Base-by-base conservation (phyloP, 768 basidiomycete species). In the Boletellus emodensis region DNA sequence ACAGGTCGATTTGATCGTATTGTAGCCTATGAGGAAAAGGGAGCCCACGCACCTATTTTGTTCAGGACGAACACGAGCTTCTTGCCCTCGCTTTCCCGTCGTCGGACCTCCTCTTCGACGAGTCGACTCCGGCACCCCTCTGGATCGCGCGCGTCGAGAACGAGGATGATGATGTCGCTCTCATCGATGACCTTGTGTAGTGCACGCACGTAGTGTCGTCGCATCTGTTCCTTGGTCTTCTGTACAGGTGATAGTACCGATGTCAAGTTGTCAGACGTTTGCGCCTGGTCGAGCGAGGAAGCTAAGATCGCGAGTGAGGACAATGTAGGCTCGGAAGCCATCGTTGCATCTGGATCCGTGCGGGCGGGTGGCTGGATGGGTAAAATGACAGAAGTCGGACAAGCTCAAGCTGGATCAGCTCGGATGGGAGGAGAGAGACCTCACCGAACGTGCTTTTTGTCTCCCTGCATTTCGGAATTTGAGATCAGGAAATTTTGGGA, bases 11-110 rank as follows among this genome's bases (percentile, higher is more conserved):
- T 3, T n/a, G n/a, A n/a, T n/a, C n/a, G 17, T 8, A 26, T 18
- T 40, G n/a, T n/a, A 48, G 44, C 35, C 28, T 34, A 18, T 12
- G 15, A 34, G 35, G 30, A 40, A 24, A 38, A 2, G 10, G 1
- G 12, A 46, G 15, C 28, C 30, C 1, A n/a, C 84, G 50, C 53
- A 93, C 95, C 95, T 51, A 96, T 88, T 73, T 99, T 97, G 69
- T 97, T 98, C n/a, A 99, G 67, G 3, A 97, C 91, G 47, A 93
- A 91, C 2, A 99, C 84, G 28, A 98, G 72, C 64, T 84, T 89
- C 75, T 99, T 99, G 8, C 94, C 90, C 55, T 95, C 90, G 20
- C 73, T 74, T 64, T 94, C 93, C 33, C 89, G 77, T 55, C 90
- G 75, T 40, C 88, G 75, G 1, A 96, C 94, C 65, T 96, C 94